Conservation (phyloP, 441 rosid species). For the Kokia cookei region DNA sequence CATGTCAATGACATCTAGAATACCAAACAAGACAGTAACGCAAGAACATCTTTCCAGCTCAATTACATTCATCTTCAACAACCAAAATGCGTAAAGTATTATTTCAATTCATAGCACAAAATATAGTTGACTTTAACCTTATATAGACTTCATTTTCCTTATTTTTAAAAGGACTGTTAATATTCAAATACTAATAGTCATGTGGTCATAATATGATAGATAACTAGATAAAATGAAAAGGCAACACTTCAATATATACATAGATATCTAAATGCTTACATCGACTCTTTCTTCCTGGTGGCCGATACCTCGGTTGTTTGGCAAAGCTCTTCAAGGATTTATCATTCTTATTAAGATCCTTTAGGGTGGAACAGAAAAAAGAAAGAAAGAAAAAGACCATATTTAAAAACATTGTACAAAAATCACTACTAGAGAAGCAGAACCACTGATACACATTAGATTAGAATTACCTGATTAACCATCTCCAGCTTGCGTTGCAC, state of each 20-base stretch:
- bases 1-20: background rate
- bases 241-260: background rate
- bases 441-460: background rate
- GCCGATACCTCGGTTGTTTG: conserved; percentile 56
- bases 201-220: background rate
- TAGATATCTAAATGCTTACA: conserved; percentile 35
- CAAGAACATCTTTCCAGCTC: background rate
- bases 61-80: background rate
- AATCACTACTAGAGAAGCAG: background rate
- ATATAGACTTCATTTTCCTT: background rate
- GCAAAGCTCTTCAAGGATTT: conserved; percentile 32
- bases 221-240: background rate
- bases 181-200: background rate
- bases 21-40: background rate
- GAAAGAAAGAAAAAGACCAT: background rate
- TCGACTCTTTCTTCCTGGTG: conserved; percentile 72
- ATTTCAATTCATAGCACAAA: background rate
- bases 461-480: conserved; percentile 41
- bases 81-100: background rate
- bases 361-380: background rate
- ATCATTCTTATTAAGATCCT: conserved; percentile 51
- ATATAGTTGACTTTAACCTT: background rate
- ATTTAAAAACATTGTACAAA: background rate
- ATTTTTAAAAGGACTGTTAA: background rate
- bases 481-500: conserved; percentile 61